These are phyloP conservation scores for Passiflora organensis DNA, from an alignment of 345 rosid species.

Conservation along the genomic window DNA sequence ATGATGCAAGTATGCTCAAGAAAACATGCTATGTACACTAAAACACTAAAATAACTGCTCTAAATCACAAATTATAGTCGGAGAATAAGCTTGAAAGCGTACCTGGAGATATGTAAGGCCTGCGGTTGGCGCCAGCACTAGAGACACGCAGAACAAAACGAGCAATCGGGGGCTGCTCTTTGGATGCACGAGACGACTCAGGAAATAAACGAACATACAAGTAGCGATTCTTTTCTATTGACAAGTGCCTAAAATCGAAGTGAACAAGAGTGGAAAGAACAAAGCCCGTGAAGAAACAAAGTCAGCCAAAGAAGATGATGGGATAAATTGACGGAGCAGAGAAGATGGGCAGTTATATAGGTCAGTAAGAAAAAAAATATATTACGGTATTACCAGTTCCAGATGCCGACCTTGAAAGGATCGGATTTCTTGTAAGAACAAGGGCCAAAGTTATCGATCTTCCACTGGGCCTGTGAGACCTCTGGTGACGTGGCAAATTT, in stretches of 20 bases:
- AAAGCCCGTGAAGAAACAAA: background rate
- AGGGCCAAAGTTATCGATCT: slow-evolving; percentile 83
- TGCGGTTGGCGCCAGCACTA: slow-evolving; percentile 49
- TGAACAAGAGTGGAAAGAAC: background rate
- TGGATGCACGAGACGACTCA: slow-evolving; percentile 58
- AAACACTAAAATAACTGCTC: background rate
- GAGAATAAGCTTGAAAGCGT: background rate
- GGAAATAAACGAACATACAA: slow-evolving; percentile 69
- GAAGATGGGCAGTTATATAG: too few species aligned
- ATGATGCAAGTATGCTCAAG: too few species aligned
- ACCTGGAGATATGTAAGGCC: slow-evolving; percentile 44
- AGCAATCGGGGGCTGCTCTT: slow-evolving; percentile 80
- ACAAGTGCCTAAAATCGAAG: slow-evolving; percentile 61
- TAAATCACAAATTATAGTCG: background rate
- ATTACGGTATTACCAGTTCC: slow-evolving; percentile 99
- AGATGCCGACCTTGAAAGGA: slow-evolving; percentile 84
- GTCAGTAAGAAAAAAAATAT: too few species aligned
- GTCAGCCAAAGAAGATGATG: background rate
- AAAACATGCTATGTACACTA: too few species aligned
- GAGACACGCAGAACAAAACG: slow-evolving; percentile 71
- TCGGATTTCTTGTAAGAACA: slow-evolving; percentile 77
- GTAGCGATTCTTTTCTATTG: slow-evolving; percentile 78
- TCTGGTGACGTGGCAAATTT: too few species aligned
- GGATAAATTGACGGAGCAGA: too few species aligned
- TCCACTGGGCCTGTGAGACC: too few species aligned